phyloP scores from a whole-genome alignment of 2,329 filamentous ascomycete genomes.

The Gliomastix tumulicola region DNA sequence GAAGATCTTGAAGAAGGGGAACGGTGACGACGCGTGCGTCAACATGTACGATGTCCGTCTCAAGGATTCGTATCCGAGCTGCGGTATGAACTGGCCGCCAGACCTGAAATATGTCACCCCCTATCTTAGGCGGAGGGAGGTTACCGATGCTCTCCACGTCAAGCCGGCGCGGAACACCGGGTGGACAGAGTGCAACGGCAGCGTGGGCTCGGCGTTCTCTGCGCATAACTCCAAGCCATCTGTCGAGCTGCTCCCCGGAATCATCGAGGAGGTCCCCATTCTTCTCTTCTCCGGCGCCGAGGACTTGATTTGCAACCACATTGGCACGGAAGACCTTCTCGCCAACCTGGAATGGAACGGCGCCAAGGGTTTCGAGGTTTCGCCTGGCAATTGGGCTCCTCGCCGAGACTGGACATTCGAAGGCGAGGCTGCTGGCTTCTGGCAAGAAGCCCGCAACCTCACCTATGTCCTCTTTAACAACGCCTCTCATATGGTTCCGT shows the following conservation, averaged over 20 bases:
- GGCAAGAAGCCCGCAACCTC: slow-evolving; percentile 89
- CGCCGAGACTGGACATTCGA: slow-evolving; percentile 92
- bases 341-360: slow-evolving; percentile 88
- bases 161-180: slow-evolving; percentile 75
- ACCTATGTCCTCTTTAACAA: slow-evolving; percentile 97
- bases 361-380: slow-evolving; percentile 82
- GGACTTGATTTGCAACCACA: slow-evolving; percentile 94
- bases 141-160: slow-evolving; percentile 74
- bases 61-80: slow-evolving; percentile 71
- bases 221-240: slow-evolving; percentile 66
- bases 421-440: slow-evolving; percentile 79
- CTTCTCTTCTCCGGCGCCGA: slow-evolving; percentile 89
- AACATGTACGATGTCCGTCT: slow-evolving; percentile 98
- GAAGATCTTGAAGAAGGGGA: slow-evolving; percentile 49
- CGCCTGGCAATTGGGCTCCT: slow-evolving; percentile 84
- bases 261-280: slow-evolving; percentile 71
- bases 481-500: slow-evolving; percentile 96
- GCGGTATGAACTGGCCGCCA: slow-evolving; percentile 97
- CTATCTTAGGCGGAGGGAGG: slow-evolving; percentile 78
- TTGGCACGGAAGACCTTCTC: slow-evolving; percentile 89
- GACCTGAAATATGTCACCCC: slow-evolving; percentile 72
- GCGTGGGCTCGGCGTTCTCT: slow-evolving; percentile 66
- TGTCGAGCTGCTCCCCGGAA: slow-evolving; percentile 65
- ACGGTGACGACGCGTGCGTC: slow-evolving; percentile 56
- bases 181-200: slow-evolving; percentile 84